Conservation (phyloP, 1,284 basidiomycete genomes). For the Bjerkandera adusta region DNA sequence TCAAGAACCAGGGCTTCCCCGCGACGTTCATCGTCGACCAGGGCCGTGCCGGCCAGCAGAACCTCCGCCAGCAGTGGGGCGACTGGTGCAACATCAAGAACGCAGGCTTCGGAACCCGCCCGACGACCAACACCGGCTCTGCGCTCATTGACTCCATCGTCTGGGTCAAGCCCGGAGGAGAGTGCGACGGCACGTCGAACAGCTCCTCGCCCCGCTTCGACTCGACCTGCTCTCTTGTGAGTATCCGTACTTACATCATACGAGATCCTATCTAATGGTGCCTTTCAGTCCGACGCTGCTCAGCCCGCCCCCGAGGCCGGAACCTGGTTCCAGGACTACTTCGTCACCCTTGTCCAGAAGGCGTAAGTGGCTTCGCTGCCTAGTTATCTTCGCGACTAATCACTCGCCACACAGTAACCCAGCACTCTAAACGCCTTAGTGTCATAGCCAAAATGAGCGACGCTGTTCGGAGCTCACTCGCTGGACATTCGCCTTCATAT, state of each 20-base stretch:
- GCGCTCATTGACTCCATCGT: constrained; percentile 59
- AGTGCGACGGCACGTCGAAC: constrained; percentile 64
- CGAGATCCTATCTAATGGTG: constrained; percentile 5
- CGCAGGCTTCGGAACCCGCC: constrained; percentile 60
- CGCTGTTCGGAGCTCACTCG: neutral
- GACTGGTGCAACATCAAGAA: constrained; percentile 61
- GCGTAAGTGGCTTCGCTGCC: constrained; percentile 51
- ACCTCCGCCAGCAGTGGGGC: constrained; percentile 54
- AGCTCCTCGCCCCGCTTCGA: constrained; percentile 57
- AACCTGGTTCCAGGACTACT: constrained; percentile 65
- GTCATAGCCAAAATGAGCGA: neutral
- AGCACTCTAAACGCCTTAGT: constrained; percentile 7
- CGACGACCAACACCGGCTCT: constrained; percentile 54
- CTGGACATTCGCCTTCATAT: neutral
- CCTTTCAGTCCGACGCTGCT: constrained; percentile 44
- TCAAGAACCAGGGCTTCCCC: constrained; percentile 47
- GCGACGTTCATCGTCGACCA: constrained; percentile 67
- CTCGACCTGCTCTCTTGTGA: constrained; percentile 48
- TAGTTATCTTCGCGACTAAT: constrained; percentile 18
- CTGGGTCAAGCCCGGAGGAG: constrained; percentile 70
- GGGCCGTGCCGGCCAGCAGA: constrained; percentile 59
- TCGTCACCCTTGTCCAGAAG: constrained; percentile 48
- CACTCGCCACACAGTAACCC: constrained; percentile 8
- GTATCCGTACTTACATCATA: constrained; percentile 20
- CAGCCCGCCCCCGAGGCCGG: constrained; percentile 61